phyloP scores from a whole-genome alignment of 352 stramenopile species.

The Phytopythium vexans region DNA sequence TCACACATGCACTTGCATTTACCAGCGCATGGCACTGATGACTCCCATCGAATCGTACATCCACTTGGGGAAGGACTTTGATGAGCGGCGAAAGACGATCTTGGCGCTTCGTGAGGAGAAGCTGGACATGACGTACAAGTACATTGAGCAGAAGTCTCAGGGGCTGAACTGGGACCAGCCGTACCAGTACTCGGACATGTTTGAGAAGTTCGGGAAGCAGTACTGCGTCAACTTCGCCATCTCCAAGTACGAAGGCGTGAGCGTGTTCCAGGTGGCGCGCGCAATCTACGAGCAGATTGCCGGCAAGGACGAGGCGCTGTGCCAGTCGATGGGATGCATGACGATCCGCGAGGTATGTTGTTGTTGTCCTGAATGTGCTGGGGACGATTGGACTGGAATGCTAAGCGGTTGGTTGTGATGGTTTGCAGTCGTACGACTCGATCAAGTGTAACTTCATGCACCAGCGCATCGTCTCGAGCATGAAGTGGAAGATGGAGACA shows the following conservation, averaged over 20 bases:
- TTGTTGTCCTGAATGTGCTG: not conserved
- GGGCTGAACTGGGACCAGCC: conserved; percentile 52
- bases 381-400: not conserved
- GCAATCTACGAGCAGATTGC: conserved; percentile 74
- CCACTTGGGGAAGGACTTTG: conserved; percentile 52
- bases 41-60: conserved; percentile 80
- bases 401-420: conserved; percentile 2
- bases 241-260: conserved; percentile 66
- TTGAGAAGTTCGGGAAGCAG: conserved; percentile 80
- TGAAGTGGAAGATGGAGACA: conserved; percentile 51
- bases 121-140: conserved; percentile 75
- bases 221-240: conserved; percentile 78
- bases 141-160: conserved; percentile 68
- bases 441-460: conserved; percentile 84
- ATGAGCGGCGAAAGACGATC: conserved; percentile 59
- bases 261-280: conserved; percentile 55
- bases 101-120: conserved; percentile 67
- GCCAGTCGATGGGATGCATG: conserved; percentile 52
- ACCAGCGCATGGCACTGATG: conserved; percentile 68
- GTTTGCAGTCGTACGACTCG: conserved; percentile 49
- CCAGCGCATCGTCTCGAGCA: conserved; percentile 72
- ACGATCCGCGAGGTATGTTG: conserved; percentile 46
- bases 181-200: conserved; percentile 75
- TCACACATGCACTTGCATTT: conserved; percentile 5
- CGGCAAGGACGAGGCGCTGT: conserved; percentile 55